Evolutionary conservation across 805 yeast genomes (phyloP), one percentile per base, ranked within the genome.

Genomic region (Cephaloascus fragrans): DNA sequence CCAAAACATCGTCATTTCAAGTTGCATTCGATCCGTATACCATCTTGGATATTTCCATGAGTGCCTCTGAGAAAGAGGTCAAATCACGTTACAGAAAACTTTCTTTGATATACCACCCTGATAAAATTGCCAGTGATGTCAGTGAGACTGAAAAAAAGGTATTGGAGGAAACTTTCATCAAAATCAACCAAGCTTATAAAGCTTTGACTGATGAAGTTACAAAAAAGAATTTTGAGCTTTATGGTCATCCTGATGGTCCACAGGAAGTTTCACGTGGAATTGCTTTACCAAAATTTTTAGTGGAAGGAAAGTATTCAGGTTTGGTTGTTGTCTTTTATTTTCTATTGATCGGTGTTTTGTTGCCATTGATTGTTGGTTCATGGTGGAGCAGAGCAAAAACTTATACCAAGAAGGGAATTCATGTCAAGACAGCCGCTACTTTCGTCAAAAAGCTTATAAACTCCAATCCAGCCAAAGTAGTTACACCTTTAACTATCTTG

Each of bases 241-340:
- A 82, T 53, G 99, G 99, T 37, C 96, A 94, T 56, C 99, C 99
- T 3, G 99, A 93, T 64, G 98, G 98, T 34, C 96, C 95, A 33
- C 95, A 86, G 59, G 85, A 85, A 19, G 71, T 82, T 16, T 66
- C 82, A 17, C 96, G 87, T 56, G 98, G 98, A 44, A 88, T 93
- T 58, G 99, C 97, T 0, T 64, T 93, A 47, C 99, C 99, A 26
- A 80, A 83, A 55, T 87, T 85, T 61, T 69, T 93, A 44, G 84
- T 94, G 23, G 96, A 87, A 46, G 88, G 94, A 34, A 71, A 78
- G 41, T 79, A 80, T 18, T 80, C 94, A 3, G 73, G 81, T 3
- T 49, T 82, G 18, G 64, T 87, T 43, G 71, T 81, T 14, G 57
- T 74, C 2, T 47, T 71, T 3, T 93, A 93, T 57, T 75, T 87